Conservation (phyloP, 129 eudicot species). For the Helichrysum umbraculigerum region DNA sequence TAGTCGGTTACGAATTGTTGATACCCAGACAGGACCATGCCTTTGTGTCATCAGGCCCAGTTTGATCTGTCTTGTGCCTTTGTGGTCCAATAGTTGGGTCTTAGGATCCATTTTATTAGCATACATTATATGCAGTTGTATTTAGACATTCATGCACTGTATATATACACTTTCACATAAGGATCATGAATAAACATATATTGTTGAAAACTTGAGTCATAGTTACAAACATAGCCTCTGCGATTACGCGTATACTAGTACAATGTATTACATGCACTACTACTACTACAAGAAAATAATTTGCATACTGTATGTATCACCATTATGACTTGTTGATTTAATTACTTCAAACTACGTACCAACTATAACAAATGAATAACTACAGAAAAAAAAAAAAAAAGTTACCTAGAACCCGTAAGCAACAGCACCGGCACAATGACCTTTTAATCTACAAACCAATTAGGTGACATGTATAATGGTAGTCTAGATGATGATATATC, state of each 20-base stretch:
- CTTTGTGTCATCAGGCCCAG: background rate
- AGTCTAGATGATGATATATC: conserved; percentile 37
- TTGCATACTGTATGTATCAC: background rate
- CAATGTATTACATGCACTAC: background rate
- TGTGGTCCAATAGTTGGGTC: background rate
- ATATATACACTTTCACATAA: background rate
- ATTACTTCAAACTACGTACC: too few species aligned
- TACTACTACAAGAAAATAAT: background rate
- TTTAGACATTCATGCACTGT: background rate
- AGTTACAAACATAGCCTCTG: background rate
- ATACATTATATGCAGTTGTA: background rate
- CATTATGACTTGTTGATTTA: too few species aligned
- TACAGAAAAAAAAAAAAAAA: too few species aligned
- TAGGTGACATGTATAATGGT: background rate
- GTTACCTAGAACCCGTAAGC: background rate
- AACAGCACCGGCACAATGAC: background rate
- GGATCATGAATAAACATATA: background rate
- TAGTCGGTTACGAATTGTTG: too few species aligned
- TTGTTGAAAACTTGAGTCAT: background rate
- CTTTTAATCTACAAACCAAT: background rate
- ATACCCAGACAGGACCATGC: background rate
- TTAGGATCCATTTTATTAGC: background rate
- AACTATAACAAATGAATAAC: too few species aligned
- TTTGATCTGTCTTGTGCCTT: background rate
- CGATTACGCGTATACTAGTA: background rate